Evolutionary conservation across 768 basidiomycete genomes (phyloP).

Genomic region (Fomitopsis pulvina): DNA sequence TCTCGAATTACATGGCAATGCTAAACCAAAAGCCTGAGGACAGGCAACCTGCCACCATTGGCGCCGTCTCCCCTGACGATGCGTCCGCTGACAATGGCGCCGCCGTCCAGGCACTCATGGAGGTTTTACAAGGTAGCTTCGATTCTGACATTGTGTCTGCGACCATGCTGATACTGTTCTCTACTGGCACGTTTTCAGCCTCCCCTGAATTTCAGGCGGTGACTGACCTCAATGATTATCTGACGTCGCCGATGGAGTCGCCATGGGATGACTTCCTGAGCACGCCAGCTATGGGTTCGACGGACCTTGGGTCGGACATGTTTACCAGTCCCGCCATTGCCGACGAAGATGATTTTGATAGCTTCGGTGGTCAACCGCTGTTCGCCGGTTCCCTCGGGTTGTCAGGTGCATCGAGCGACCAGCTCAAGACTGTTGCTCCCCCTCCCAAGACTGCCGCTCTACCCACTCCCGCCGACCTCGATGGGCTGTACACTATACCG

Average conservation of each 20-base stretch:
- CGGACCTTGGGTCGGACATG: constrained; percentile 30
- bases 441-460: constrained; percentile 4
- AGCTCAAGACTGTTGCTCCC: constrained; percentile 14
- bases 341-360: constrained; percentile 28
- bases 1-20: constrained; percentile 66
- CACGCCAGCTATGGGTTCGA: constrained; percentile 34
- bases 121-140: constrained; percentile 32
- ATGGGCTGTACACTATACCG: constrained; percentile 36
- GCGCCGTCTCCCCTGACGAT: constrained; percentile 17
- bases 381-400: constrained; percentile 10
- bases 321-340: constrained; percentile 36
- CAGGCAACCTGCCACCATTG: constrained; percentile 19
- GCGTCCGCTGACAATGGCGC: constrained; percentile 17
- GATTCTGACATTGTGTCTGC: neutral
- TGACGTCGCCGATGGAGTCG: constrained; percentile 42
- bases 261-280: constrained; percentile 41
- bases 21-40: constrained; percentile 36
- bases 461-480: constrained; percentile 23
- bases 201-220: constrained; percentile 34
- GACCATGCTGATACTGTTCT: neutral
- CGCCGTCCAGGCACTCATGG: constrained; percentile 32
- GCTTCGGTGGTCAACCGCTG: constrained; percentile 25
- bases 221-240: constrained; percentile 34
- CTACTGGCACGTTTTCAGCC: constrained; percentile 15
- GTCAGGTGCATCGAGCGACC: constrained; percentile 3